Base-by-base conservation (phyloP, 2,329 filamentous ascomycete genomes). In the Phialophora verrucosa region DNA sequence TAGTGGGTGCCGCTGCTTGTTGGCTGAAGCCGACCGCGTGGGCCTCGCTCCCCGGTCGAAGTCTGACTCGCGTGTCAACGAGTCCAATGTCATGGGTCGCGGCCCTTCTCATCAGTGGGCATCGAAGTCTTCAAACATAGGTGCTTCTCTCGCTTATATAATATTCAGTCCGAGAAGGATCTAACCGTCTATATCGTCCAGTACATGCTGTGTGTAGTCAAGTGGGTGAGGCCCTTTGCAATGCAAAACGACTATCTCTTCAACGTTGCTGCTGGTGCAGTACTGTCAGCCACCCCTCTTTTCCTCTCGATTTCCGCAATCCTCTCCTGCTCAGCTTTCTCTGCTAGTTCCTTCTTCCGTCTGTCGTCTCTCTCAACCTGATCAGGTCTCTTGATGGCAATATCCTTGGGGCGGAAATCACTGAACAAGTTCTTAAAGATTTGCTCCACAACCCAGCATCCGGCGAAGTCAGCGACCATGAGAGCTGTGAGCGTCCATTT, bases 391-490 rank as follows among this genome's bases (percentile, higher is more conserved):
- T 95, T 86, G 60, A 91, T 83, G 1, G 95, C 94, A 75, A 99
- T 98, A 76, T 98, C 95, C 77, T 96, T 94, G 1, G 95, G 92
- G 71, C 88, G 89, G 82, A 92, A 96, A 78, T 99, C 95, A 71
- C 91, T 94, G 79, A 98, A 99, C 32, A 90, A 78, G 59, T 78
- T 82, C 85, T 99, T 99, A 73, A 99, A 84, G 0, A 88, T 85
- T 72, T 93, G 89, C 81, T 99, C 95, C 67, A 98, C 91, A 42
- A 92, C 68, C 83, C 88, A 98, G 83, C 95, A 99, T 14, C 90
- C 90, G 1, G 82, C 87, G 76, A 93, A 99, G 79, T 99, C 95
- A 42, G 94, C 74, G 6, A 93, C 78, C 95, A 99, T 99, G 74
- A 92, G 84, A 0, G 82, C 79, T 0, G 92, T 96, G 82, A 99